These are phyloP conservation scores for Allomyces macrogynus DNA, from an alignment of 192 early-diverging fungal genomes.

Conservation along the genomic window DNA sequence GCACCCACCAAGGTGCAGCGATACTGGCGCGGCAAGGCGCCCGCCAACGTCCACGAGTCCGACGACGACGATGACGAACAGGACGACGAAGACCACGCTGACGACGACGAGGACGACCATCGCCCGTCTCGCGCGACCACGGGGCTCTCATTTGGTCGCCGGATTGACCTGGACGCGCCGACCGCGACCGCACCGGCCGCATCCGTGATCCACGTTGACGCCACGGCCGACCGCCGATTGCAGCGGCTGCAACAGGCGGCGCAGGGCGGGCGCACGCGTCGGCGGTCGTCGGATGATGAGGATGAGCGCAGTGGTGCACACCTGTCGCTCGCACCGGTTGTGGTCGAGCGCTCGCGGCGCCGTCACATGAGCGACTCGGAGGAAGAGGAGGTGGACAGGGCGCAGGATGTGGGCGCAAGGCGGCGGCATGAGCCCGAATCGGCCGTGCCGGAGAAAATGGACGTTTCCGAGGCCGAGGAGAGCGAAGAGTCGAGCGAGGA, in stretches of 20 bases:
- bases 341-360: too few relatives aligned
- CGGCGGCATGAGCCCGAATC: background rate
- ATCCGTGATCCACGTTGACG: conserved; percentile 10
- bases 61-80: conserved; percentile 35
- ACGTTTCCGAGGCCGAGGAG: conserved; percentile 16
- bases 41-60: conserved; percentile 25
- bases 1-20: conserved; percentile 20
- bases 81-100: conserved; percentile 5
- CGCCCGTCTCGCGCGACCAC: conserved; percentile 3
- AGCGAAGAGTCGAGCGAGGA: conserved; percentile 25
- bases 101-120: conserved; percentile 4
- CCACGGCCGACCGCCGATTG: background rate
- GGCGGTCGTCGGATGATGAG: background rate
- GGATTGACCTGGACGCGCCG: conserved; percentile 20
- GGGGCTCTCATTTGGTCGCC: conserved; percentile 16
- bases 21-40: conserved; percentile 34
- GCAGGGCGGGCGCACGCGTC: too few relatives aligned
- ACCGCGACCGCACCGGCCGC: conserved; percentile 15
- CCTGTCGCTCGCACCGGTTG: too few relatives aligned
- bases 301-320: background rate
- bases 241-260: too few relatives aligned
- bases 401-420: background rate
- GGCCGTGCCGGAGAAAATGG: conserved; percentile 14
- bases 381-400: background rate
- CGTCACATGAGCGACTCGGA: too few relatives aligned